Base-by-base conservation (phyloP, 2,329 filamentous ascomycete species). In the Aspergillus latus region DNA sequence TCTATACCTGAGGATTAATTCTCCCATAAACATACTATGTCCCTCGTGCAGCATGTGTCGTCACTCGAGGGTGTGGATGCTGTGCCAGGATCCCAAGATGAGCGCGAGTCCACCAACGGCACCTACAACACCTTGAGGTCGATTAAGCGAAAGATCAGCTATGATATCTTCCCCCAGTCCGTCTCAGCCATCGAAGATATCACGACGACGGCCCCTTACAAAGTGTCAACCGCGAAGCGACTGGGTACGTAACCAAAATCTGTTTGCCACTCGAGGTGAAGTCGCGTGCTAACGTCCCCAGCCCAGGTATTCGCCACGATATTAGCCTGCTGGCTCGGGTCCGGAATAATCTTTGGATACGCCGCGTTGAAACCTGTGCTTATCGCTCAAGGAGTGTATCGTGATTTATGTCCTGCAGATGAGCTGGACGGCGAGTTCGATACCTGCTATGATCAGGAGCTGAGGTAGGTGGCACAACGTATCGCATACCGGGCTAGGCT, bases 281-380 rank as follows among this genome's bases (percentile, higher is more conserved):
- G 3, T 6, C 8, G 8, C 28, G 40, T 13, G 39, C 59, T 64
- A 32, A 67, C 40, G 7, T 9, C 8, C 5, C 50, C 8, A 72
- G 73, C 82, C 8, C 89, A 92, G 73, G 84, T 91, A 21, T 69
- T 76, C 4, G 78, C 83, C 42, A 88, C 85, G 2, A 82, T 89
- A 1, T 65, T 89, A n/a, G 88, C 87, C 66, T 92, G 89, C 71
- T 82, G 91, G 55, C 80, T 92, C 58, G 85, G 89, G 5, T 87
- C 91, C 4, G 92, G 90, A 1, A 79, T 92, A 40, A 85, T 94
- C 15, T 94, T 94, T 73, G 90, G 90, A 34, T 95, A 90, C 72
- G 90, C 90, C 11, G 90, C 90, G 10, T 79, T 95, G 63, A 95
- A 94, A 70, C 90, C 90, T 0, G 83, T 94, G 7, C 78, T 95